Evolutionary conservation across 371 early-diverging fungal genomes (phyloP), one percentile per base, ranked within the genome.

Genomic region (Lichtheimia hyalospora): DNA sequence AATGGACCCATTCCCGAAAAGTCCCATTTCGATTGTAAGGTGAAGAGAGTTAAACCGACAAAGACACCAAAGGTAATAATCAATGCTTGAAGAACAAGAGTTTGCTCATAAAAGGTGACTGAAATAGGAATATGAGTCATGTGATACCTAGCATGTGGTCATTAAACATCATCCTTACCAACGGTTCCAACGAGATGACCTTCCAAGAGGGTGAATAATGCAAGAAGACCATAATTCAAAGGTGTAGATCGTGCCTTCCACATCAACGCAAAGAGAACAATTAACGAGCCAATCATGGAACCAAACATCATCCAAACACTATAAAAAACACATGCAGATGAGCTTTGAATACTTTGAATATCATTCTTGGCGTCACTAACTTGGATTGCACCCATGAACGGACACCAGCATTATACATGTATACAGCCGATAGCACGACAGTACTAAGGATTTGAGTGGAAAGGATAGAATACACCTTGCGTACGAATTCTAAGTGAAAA

Each of bases 381-480:
- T 79, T 71, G 70, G 77, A 56, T 51, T 88, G 84, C 50, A 88
- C 82, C 71, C 77, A 88, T 18, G 53, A 58, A 64, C 75, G 73
- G 20, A 76, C 70, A 44, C 66, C 59, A n/a, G 57, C 63, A 49
- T 82, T 81, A 55, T 83, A 82, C 71, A 89, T 81, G 67, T 88
- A 83, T 15, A 86, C 54, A 10, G 77, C 76, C 5, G 85, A 81
- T 28, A 89, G 65, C 3, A 70, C 66, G 8, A 77, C 68, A 5
- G 92, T 90, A n/a, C 77, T 70, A 1, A 84, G 64, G 12, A 93
- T 55, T 69, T 92, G 91, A 4, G 64, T 69, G 0, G 86, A 75
- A n/a, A 93, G 73, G 44, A 93, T 91, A 5, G 86, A 81, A 62
- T 91, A 92, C 3, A 93, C 92, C 68, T 93, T 93, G 68, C 91